Base-by-base conservation (phyloP, 2,329 filamentous ascomycete genomes). In the Aspergillus brasiliensis region DNA sequence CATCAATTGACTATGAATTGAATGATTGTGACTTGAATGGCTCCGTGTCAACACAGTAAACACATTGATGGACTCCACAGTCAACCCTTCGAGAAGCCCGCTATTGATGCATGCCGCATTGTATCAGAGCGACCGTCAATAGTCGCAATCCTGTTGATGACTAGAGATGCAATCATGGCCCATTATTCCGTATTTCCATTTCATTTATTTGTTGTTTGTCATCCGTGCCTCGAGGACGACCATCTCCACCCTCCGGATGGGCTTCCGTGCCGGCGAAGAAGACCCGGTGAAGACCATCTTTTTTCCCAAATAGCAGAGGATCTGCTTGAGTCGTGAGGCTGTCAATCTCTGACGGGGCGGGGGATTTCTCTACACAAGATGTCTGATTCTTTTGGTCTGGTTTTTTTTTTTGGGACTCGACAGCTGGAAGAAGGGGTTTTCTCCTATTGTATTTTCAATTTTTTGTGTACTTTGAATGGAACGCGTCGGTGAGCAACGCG, bases 341-440 rank as follows among this genome's bases (percentile, higher is more conserved):
- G 46, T 49, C 46, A 49, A 49, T 49, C n/a, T 49, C 46, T 49
- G 46, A 49, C 46, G 25, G 46, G 46, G 23, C 15, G 46, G 46
- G 42, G 13, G 31, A 34, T 34, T 25, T 23, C 2, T 23, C 25
- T 48, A 28, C 44, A 23, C 15, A 13, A 10, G 44, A 19, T 21
- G 40, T 42, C 38, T 17, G n/a, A 25, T 25, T 25, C n/a, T 11
- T 21, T 25, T 27, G 38, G 38, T 13, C 31, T 5, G 31, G 11
- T 5, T 34, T 34, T 25, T 25, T 34, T 13, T 5, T 34, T 11
- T n/a, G n/a, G n/a, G n/a, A n/a, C n/a, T n/a, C n/a, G n/a, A n/a
- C n/a, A n/a, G n/a, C n/a, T n/a, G n/a, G n/a, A n/a, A n/a, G n/a
- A n/a, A n/a, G n/a, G n/a, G n/a, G n/a, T n/a, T 3, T 34, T 15